phyloP scores from a whole-genome alignment of 1,284 basidiomycete genomes.

The Amylostereum areolatum region DNA sequence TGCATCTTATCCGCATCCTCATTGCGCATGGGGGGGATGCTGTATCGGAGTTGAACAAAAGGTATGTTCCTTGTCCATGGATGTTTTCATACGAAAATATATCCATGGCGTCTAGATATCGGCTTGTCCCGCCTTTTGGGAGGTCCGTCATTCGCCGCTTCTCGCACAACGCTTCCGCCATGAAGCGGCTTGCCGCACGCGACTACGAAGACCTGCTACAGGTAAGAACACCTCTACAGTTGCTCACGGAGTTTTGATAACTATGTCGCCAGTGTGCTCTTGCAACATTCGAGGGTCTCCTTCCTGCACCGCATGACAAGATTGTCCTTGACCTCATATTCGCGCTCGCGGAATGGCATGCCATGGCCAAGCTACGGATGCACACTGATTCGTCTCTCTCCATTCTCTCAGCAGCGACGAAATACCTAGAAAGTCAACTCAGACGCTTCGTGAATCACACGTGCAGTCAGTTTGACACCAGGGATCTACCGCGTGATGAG shows the following conservation, averaged over 20 bases:
- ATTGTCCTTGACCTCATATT: slow-evolving; percentile 17
- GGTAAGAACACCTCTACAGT: no score
- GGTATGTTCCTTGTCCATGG: not conserved
- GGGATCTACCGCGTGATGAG: slow-evolving; percentile 13
- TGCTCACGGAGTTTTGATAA: no score
- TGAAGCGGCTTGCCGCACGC: not conserved
- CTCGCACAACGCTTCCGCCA: not conserved
- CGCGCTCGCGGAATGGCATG: slow-evolving; percentile 19
- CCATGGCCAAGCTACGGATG: slow-evolving; percentile 22
- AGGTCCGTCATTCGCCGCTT: not conserved
- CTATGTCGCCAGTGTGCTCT: slow-evolving; percentile 17
- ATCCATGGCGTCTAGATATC: not conserved
- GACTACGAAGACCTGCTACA: not conserved
- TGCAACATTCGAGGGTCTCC: slow-evolving; percentile 22
- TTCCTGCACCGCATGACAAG: slow-evolving; percentile 15
- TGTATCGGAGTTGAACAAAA: not conserved
- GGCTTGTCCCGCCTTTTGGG: not conserved
- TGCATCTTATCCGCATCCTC: slow-evolving; percentile 2
- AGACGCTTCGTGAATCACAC: slow-evolving; percentile 11
- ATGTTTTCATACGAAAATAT: not conserved
- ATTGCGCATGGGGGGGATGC: not conserved
- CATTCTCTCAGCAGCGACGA: slow-evolving; percentile 12
- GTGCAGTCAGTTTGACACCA: slow-evolving; percentile 13
- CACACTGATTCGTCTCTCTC: slow-evolving; percentile 19
- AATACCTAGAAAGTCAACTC: slow-evolving; percentile 9